Conservation (phyloP, 305 asterid genomes). For the Fraxinus albicans region DNA sequence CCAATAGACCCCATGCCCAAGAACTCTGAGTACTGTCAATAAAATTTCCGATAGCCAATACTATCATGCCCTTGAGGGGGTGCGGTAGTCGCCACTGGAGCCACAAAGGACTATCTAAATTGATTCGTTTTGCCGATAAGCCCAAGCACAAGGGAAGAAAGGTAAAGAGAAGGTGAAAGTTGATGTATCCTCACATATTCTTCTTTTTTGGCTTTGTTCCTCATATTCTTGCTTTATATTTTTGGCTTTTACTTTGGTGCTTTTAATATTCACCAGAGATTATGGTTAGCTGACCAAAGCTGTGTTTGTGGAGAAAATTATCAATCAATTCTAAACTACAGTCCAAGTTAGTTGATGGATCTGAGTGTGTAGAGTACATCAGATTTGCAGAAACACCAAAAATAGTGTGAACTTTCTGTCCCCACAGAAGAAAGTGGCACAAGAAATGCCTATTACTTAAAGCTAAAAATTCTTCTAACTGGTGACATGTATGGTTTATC, state of each 20-base stretch:
- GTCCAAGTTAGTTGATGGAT: constrained; percentile 30
- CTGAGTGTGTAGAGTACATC: constrained; percentile 20
- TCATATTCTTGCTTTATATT: constrained; percentile 28
- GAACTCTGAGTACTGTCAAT: not conserved
- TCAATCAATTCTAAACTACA: constrained; percentile 7
- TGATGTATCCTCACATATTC: constrained; percentile 15
- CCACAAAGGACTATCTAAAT: not conserved
- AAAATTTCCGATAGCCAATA: constrained; percentile 21
- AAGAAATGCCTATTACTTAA: constrained; percentile 13
- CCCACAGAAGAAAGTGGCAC: constrained; percentile 27
- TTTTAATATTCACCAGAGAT: not conserved
- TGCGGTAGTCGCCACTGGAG: constrained; percentile 2
- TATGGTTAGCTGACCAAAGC: constrained; percentile 42
- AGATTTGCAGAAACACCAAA: constrained; percentile 12
- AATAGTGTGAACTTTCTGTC: not conserved
- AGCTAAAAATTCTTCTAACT: not conserved
- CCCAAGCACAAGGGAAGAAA: constrained; percentile 35
- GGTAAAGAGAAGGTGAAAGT: constrained; percentile 35
- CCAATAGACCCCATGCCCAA: constrained; percentile 47
- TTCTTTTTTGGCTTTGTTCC: constrained; percentile 26
- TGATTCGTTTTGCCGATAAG: not conserved
- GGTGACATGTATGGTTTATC: too few relatives aligned
- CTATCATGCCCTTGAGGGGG: not conserved
- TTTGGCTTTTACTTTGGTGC: constrained; percentile 23
- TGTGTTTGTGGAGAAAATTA: constrained; percentile 17